Base-by-base conservation (phyloP, 306 rosid genomes). In the Elaeagnus macrophylla region DNA sequence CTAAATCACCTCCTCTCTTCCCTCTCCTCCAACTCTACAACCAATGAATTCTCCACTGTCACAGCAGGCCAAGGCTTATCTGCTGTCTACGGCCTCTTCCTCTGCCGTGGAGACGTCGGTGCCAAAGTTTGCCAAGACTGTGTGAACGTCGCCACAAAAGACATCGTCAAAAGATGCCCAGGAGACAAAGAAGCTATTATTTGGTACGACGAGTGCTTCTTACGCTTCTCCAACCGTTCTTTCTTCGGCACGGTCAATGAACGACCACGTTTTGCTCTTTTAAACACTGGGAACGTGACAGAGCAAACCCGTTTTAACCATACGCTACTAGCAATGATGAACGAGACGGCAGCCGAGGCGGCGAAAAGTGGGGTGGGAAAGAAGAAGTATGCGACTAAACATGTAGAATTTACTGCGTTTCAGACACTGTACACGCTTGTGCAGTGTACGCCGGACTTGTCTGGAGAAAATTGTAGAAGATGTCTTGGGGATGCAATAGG, bases 21-120 rank as follows among this genome's bases (percentile, higher is more conserved):
- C 49, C 78, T 84, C 3, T 57, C 77, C 53, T 62, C 81, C 68
- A 76, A 74, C 72, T 67, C 43, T 38, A 25, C 25, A 20, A 20
- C 51, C n/a, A 5, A 17, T 6, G 39, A 47, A 37, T 60, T n/a
- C 69, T 73, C 73, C 70, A 4, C 7, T 46, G 56, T 74, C 68
- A 61, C 86, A 43, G 37, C 44, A 1, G 39, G 10, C 12, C 17
- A 6, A 18, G 63, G 10, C 7, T 1, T 8, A 0, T 25, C 69
- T 8, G 3, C 59, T 40, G 42, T 77, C 49, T 64, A 67, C 54
- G 86, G 86, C 12, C 67, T 61, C 32, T 77, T 77, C 67, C 81
- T 80, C 54, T 80, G 84, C 62, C 79, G 82, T 17, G 80, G 77
- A 0, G 55, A 51, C 7, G 55, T 51, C 39, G 32, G 12, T 38